Conservation (phyloP, 805 yeast species). For the Starmerella tilneyi region DNA sequence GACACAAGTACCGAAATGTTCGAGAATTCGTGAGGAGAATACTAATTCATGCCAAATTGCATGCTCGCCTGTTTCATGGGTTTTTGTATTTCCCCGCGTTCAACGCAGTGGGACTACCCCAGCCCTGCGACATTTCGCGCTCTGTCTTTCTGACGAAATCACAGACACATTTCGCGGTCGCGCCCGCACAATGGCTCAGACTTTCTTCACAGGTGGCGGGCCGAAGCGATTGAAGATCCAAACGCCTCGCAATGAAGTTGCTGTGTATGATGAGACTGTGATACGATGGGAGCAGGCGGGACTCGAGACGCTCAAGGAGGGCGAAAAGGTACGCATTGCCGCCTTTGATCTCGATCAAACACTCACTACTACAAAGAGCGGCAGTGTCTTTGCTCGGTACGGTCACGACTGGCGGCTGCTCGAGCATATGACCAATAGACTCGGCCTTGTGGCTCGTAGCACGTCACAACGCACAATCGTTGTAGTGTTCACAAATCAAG, state of each 20-base stretch:
- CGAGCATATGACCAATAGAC: constrained; percentile 7
- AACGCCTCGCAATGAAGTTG: not conserved
- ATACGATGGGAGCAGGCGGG: not conserved
- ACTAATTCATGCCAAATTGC: too few species aligned
- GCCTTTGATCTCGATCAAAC: constrained; percentile 86
- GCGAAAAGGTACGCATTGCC: constrained; percentile 34
- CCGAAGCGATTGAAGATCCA: not conserved
- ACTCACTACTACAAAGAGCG: constrained; percentile 54
- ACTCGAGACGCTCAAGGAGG: not conserved
- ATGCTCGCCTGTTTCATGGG: too few species aligned
- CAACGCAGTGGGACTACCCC: not conserved
- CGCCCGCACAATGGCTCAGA: constrained; percentile 8
- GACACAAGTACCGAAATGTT: too few species aligned
- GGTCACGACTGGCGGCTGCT: constrained; percentile 65
- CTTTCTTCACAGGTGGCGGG: constrained; percentile 2
- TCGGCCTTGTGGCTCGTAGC: not conserved
- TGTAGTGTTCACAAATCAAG: constrained; percentile 82
- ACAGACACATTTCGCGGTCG: not conserved
- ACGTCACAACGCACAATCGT: constrained; percentile 29
- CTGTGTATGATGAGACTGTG: constrained; percentile 1
- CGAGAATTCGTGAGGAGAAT: too few species aligned
- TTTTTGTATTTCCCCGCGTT: too few species aligned
- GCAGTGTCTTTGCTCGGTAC: constrained; percentile 45
- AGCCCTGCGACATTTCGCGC: not conserved
- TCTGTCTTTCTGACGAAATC: too few species aligned